These are phyloP conservation scores for Hypocreales sp. DNA, from an alignment of 2,329 filamentous ascomycete species.

Conservation along the genomic window DNA sequence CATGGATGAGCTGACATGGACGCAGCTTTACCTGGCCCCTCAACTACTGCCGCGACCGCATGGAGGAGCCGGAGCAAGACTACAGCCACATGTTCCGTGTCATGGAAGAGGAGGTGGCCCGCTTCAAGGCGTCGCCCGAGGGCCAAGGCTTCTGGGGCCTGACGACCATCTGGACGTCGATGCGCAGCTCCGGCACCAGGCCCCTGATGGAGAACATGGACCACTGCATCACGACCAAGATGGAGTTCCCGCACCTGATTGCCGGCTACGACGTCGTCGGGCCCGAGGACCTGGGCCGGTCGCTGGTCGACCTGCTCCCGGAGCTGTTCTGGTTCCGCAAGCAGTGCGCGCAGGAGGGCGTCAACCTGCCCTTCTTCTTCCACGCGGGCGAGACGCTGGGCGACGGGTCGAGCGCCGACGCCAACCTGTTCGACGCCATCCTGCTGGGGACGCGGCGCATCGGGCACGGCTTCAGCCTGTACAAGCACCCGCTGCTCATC, in stretches of 20 bases:
- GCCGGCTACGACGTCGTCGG: constrained; percentile 84
- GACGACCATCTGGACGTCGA: constrained; percentile 69
- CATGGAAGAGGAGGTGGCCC: constrained; percentile 61
- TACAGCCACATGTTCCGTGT: constrained; percentile 56
- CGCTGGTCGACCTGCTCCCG: constrained; percentile 62
- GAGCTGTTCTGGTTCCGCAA: constrained; percentile 91
- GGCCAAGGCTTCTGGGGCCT: constrained; percentile 72
- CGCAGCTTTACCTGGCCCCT: constrained; percentile 53
- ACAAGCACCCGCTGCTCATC: constrained; percentile 79
- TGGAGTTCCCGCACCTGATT: constrained; percentile 62
- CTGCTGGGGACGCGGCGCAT: constrained; percentile 78
- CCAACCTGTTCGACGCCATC: constrained; percentile 79
- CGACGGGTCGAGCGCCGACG: constrained; percentile 54
- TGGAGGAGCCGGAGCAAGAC: constrained; percentile 50
- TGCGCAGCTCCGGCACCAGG: constrained; percentile 49
- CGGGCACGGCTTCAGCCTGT: constrained; percentile 76
- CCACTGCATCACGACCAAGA: constrained; percentile 69
- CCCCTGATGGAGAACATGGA: constrained; percentile 70
- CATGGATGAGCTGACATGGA: neutral
- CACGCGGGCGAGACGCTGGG: constrained; percentile 84
- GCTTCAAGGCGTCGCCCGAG: constrained; percentile 56
- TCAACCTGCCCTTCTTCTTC: constrained; percentile 89
- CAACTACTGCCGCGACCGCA: constrained; percentile 49
- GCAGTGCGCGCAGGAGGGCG: constrained; percentile 58
- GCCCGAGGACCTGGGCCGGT: constrained; percentile 66